Evolutionary conservation across 2,329 filamentous ascomycete genomes (phyloP).

Genomic region (Magnaporthiopsis incrustans): DNA sequence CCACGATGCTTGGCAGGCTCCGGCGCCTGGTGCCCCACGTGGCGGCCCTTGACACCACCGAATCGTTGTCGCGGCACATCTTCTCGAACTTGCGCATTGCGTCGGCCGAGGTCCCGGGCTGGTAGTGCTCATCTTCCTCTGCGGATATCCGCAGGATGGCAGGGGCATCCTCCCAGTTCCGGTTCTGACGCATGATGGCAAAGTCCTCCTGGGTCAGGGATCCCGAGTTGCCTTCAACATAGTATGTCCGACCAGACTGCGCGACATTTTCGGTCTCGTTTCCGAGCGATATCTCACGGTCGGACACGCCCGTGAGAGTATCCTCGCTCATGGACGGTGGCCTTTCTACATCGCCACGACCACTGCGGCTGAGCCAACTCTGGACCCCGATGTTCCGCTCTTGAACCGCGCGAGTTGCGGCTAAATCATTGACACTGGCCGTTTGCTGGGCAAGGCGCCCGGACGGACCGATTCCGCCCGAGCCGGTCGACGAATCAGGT

Average conservation of each 20-base stretch:
- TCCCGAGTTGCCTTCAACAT: slow-evolving; percentile 27
- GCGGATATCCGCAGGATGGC: slow-evolving; percentile 35
- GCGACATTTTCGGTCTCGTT: slow-evolving; percentile 41
- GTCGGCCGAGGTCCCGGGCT: slow-evolving; percentile 43
- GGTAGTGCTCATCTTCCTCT: slow-evolving; percentile 23
- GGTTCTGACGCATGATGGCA: slow-evolving; percentile 39
- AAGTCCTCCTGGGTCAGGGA: slow-evolving; percentile 38
- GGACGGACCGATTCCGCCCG: slow-evolving; percentile 39
- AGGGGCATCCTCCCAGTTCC: slow-evolving; percentile 43
- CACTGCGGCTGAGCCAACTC: slow-evolving; percentile 33
- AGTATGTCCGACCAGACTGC: slow-evolving; percentile 42
- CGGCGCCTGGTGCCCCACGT: slow-evolving; percentile 63
- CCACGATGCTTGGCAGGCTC: slow-evolving; percentile 51
- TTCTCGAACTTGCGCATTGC: slow-evolving; percentile 46
- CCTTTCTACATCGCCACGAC: background rate
- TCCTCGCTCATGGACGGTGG: background rate
- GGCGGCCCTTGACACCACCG: slow-evolving; percentile 53
- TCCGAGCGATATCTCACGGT: slow-evolving; percentile 35
- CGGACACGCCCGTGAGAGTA: slow-evolving; percentile 25
- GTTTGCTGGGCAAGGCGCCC: slow-evolving; percentile 35
- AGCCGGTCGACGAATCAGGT: slow-evolving; percentile 29
- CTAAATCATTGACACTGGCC: slow-evolving; percentile 41
- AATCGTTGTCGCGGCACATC: slow-evolving; percentile 47
- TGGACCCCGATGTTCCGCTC: slow-evolving; percentile 43
- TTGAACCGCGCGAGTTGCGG: slow-evolving; percentile 29